phyloP scores from a whole-genome alignment of 2,329 filamentous ascomycete species.

The Xylariaceae sp. region DNA sequence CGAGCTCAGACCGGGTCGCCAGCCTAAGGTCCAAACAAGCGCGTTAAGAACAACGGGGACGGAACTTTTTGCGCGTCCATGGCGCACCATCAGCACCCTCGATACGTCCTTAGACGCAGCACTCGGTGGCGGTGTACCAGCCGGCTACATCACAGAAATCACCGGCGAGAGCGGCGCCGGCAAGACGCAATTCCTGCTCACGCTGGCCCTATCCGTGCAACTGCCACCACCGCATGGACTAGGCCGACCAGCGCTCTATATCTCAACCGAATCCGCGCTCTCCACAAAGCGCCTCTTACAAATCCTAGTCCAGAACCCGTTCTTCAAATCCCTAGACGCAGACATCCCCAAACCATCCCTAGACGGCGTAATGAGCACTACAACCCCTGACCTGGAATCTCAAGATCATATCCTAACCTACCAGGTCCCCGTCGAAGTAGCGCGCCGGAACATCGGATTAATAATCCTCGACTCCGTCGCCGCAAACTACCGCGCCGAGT shows the following conservation, averaged over 20 bases:
- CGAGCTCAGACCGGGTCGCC: not conserved
- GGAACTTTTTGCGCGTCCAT: constrained; percentile 36
- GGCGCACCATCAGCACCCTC: constrained; percentile 70
- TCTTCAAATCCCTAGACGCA: constrained; percentile 40
- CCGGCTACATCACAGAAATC: constrained; percentile 79
- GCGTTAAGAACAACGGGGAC: constrained; percentile 33
- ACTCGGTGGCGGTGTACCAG: constrained; percentile 73
- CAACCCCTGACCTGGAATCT: constrained; percentile 82
- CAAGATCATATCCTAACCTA: constrained; percentile 94
- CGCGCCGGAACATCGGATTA: constrained; percentile 70
- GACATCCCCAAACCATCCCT: constrained; percentile 52
- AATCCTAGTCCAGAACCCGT: constrained; percentile 63
- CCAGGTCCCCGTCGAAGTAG: constrained; percentile 81
- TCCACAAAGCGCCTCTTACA: constrained; percentile 77
- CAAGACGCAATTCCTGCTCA: constrained; percentile 90
- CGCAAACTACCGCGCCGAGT: constrained; percentile 92
- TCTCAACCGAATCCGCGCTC: constrained; percentile 85
- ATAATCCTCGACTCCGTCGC: constrained; percentile 87
- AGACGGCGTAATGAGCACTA: constrained; percentile 71
- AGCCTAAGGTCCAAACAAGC: not conserved
- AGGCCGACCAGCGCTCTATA: constrained; percentile 74
- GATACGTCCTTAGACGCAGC: constrained; percentile 64
- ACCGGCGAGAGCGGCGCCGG: constrained; percentile 90
- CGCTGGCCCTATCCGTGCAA: constrained; percentile 77
- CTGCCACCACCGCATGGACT: constrained; percentile 69